Conservation (phyloP, 108 stramenopile genomes). For the Cyclotella atomus region DNA sequence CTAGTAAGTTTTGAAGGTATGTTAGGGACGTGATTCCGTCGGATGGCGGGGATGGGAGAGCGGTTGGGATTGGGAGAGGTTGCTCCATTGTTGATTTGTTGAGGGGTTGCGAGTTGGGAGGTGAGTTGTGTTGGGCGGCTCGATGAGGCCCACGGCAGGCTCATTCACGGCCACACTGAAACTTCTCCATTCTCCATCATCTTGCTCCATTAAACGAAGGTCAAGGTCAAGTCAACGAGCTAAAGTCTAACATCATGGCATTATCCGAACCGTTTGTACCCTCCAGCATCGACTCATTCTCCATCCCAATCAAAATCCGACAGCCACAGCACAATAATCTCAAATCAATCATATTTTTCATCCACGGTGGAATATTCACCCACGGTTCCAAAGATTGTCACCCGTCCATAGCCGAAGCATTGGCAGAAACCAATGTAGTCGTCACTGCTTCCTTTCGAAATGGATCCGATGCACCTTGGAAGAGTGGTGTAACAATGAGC, state of each 20-base stretch:
- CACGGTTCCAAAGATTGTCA: constrained; percentile 26
- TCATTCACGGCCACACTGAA: no score
- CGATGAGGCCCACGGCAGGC: no score
- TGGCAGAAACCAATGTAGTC: constrained; percentile 24
- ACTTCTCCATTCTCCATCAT: no score
- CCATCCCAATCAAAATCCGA: constrained; percentile 31
- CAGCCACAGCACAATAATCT: not conserved
- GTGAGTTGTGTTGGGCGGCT: no score
- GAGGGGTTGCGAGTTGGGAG: no score
- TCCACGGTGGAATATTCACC: constrained; percentile 48
- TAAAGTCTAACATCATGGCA: no score
- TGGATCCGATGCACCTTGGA: constrained; percentile 19
- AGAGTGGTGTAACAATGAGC: constrained; percentile 20
- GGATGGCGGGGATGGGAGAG: constrained; percentile 68
- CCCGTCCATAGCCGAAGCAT: constrained; percentile 16
- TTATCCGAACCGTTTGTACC: not conserved
- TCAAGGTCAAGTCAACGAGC: no score
- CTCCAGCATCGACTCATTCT: not conserved
- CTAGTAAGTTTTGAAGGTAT: constrained; percentile 31
- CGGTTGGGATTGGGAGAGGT: constrained; percentile 58
- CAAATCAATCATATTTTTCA: constrained; percentile 32
- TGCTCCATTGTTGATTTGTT: constrained; percentile 3
- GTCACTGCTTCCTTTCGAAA: constrained; percentile 46
- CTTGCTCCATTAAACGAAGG: no score
- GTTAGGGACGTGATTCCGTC: constrained; percentile 81